Base-by-base conservation (phyloP, 495 filamentous ascomycete genomes). In the Oleoguttula mirabilis region DNA sequence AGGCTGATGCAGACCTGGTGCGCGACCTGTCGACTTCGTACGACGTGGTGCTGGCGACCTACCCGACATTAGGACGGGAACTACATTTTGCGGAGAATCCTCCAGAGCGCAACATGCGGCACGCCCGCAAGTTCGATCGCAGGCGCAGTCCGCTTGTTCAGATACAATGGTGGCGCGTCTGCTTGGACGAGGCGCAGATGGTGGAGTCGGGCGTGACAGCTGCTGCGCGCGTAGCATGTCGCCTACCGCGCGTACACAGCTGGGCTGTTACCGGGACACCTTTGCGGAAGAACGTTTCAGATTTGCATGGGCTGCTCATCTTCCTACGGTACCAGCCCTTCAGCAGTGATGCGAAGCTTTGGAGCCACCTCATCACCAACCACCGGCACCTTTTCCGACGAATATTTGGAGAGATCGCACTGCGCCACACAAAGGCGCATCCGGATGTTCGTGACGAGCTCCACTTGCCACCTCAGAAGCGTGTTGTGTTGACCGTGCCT, bases 261-360 rank as follows among this genome's bases (percentile, higher is more conserved):
- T 95, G 90, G 90, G 84, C 76, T 20, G 76, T 98, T n/a, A 86
- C 85, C 3, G 90, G 88, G 15, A 98, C 90, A 0, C 90, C 90
- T 1, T 67, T 94, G 17, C 75, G 79, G 40, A 88, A 82, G 54
- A 71, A 87, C 41, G 71, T 87, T 7, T 74, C 79, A 57, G 76
- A 82, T 55, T 63, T 82, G 15, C 47, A 72, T 56, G 57, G 86
- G 0, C 72, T 95, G 10, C 58, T 98, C 0, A 63, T 77, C 1
- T 98, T 98, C 41, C 71, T 98, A 10, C 72, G 73, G 19, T 84
- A 79, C 45, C 69, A 85, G 40, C 88, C 88, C 0, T 87, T 79
- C 36, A 71, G 73, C 64, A 41, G 73, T 55, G 30, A 70, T 65
- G 35, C 66, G 60, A 17, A 65, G n/a, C 51, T 82, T 6, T 93